Percentiles rank a stretch among this genome's conserved stretches.
Evolutionary conservation across 1,139 yeast genomes (phyloP).

Genomic region (Suhomyces maxii): DNA sequence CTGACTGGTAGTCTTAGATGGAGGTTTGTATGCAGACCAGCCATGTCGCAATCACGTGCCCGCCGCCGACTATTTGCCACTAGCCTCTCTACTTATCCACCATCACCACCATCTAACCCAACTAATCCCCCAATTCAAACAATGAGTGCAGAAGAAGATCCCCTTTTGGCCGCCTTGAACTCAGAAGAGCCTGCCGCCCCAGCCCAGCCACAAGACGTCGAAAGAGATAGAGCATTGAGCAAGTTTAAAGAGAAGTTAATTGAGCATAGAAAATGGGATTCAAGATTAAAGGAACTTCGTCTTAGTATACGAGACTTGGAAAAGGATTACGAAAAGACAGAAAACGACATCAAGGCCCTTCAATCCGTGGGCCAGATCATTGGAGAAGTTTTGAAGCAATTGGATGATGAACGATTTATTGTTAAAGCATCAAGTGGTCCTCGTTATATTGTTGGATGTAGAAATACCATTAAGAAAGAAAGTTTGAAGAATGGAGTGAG

Average conservation of each 20-base stretch:
- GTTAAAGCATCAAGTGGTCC: constrained; percentile 98
- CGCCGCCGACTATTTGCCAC: constrained; percentile 9
- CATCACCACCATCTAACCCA: constrained; percentile 1
- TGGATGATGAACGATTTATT: constrained; percentile 92
- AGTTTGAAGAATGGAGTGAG: constrained; percentile 89
- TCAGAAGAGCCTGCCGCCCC: constrained; percentile 31
- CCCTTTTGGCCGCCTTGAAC: constrained; percentile 69
- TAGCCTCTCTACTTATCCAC: too few species aligned
- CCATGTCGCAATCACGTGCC: background rate
- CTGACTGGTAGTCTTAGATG: background rate
- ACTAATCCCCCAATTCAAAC: background rate
- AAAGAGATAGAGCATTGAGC: constrained; percentile 75
- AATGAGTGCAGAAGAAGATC: constrained; percentile 70
- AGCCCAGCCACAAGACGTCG: constrained; percentile 55
- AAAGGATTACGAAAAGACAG: constrained; percentile 86
- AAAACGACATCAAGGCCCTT: constrained; percentile 93
- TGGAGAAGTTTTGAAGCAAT: constrained; percentile 94
- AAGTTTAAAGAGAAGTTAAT: constrained; percentile 82
- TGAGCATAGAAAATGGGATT: constrained; percentile 95
- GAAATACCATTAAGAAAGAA: constrained; percentile 86
- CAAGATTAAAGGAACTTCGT: constrained; percentile 82
- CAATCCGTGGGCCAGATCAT: constrained; percentile 98
- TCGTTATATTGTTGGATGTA: constrained; percentile 94
- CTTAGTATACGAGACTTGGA: constrained; percentile 82
- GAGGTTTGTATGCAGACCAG: background rate